Conservation (phyloP, 352 stramenopile genomes). For the Pythium apleroticum region DNA sequence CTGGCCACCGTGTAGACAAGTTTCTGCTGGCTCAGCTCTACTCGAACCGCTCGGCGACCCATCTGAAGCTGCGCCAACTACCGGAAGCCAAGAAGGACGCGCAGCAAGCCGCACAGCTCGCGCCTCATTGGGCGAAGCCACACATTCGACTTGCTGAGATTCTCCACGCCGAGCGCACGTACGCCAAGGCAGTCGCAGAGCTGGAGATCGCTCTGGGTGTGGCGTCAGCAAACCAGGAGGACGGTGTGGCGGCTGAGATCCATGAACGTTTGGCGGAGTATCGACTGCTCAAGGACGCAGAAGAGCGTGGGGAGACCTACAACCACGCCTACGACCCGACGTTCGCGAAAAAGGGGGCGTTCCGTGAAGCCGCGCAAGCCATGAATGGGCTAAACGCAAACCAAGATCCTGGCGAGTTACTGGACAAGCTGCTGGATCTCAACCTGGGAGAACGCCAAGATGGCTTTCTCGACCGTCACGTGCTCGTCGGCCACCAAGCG, state of each 20-base stretch:
- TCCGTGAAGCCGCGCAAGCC: not conserved
- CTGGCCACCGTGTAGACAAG: not conserved
- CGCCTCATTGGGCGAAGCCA: slow-evolving; percentile 7
- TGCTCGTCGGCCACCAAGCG: slow-evolving; percentile 10
- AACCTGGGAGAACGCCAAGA: not conserved
- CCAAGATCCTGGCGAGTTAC: slow-evolving; percentile 1
- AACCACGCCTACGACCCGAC: not conserved
- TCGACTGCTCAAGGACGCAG: slow-evolving; percentile 12
- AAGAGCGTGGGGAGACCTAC: slow-evolving; percentile 1
- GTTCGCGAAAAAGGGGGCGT: slow-evolving; percentile 1
- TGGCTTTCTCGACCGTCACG: not conserved
- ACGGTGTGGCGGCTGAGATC: not conserved
- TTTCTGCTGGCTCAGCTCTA: slow-evolving; percentile 5
- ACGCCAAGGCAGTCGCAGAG: slow-evolving; percentile 6
- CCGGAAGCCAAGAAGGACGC: not conserved
- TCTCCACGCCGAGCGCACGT: not conserved
- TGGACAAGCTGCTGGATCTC: not conserved
- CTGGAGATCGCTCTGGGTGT: slow-evolving; percentile 12
- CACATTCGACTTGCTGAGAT: slow-evolving; percentile 11
- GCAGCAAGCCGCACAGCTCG: not conserved
- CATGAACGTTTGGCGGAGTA: not conserved
- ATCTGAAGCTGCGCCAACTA: slow-evolving; percentile 14
- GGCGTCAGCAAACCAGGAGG: slow-evolving; percentile 2
- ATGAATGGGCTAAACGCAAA: not conserved
- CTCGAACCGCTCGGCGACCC: slow-evolving; percentile 9